Percentiles rank a stretch among this genome's conserved stretches.
Conservation (phyloP, 805 yeast species). For the Starmerella bombicola region DNA sequence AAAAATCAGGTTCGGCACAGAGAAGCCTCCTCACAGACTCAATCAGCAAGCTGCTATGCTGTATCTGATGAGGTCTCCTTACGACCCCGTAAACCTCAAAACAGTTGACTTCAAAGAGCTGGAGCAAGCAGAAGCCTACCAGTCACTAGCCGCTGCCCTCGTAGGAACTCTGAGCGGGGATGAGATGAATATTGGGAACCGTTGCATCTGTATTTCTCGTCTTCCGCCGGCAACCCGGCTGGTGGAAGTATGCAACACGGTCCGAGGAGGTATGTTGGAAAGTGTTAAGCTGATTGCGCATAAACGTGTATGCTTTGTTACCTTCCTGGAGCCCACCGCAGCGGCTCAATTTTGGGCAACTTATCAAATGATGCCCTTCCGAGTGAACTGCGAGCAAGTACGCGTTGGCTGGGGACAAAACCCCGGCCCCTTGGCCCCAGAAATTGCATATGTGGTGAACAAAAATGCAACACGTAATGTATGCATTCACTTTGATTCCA, state of each 20-base stretch:
- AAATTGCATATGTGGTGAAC: constrained; percentile 76
- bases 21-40: constrained; percentile 82
- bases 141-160: constrained; percentile 95
- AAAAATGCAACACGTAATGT: constrained; percentile 91
- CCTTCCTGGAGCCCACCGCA: constrained; percentile 91
- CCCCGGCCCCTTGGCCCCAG: constrained; percentile 80
- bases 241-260: constrained; percentile 92
- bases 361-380: constrained; percentile 79
- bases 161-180: constrained; percentile 94
- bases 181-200: constrained; percentile 76
- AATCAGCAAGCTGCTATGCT: constrained; percentile 97
- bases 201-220: constrained; percentile 86
- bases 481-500: constrained; percentile 37
- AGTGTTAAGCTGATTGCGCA: constrained; percentile 68
- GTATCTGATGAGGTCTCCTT: constrained; percentile 81
- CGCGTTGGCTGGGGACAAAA: constrained; percentile 98
- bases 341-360: constrained; percentile 95
- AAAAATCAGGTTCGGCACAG: constrained; percentile 42
- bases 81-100: constrained; percentile 36
- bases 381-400: constrained; percentile 73
- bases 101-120: background rate
- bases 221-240: constrained; percentile 76
- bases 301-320: constrained; percentile 84
- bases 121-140: constrained; percentile 51
- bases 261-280: constrained; percentile 87